These are phyloP conservation scores for Phyllosticta citriasiana DNA, from an alignment of 2,329 filamentous ascomycete genomes.

Conservation along the genomic window DNA sequence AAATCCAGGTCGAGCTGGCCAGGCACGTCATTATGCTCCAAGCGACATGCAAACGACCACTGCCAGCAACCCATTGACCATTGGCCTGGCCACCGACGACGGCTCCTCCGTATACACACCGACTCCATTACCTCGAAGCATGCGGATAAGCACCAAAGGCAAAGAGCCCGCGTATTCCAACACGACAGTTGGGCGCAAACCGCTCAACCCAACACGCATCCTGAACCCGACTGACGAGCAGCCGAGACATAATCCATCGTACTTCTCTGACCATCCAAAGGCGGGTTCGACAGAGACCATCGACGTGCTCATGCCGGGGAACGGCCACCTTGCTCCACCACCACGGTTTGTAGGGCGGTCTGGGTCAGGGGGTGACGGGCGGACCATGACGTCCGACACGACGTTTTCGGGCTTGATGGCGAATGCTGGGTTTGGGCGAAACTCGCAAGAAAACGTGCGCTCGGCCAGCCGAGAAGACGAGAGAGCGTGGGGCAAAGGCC, in stretches of 20 bases:
- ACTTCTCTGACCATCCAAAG: conserved; percentile 17
- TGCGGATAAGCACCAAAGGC: neutral
- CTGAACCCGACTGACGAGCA: neutral
- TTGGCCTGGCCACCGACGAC: neutral
- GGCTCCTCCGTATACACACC: conserved; percentile 5
- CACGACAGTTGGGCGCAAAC: neutral
- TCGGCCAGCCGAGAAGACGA: conserved; percentile 1
- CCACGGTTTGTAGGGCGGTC: neutral
- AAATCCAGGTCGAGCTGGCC: neutral
- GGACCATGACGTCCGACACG: conserved; percentile 24
- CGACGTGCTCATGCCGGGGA: conserved; percentile 30
- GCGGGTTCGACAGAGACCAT: conserved; percentile 34
- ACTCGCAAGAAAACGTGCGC: neutral
- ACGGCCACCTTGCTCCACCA: conserved; percentile 1
- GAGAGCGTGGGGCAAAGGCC: conserved; percentile 2
- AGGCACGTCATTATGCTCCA: neutral
- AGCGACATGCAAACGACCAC: neutral
- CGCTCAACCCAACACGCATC: conserved; percentile 4
- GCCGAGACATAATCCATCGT: conserved; percentile 8
- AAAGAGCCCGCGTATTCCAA: neutral
- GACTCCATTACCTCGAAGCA: conserved; percentile 3
- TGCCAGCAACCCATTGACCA: conserved; percentile 1
- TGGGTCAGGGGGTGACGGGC: neutral
- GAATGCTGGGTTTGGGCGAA: conserved; percentile 25
- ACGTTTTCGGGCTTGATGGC: conserved; percentile 35